Evolutionary conservation across 75 land plant species (phyloP), one percentile per base, ranked within the genome.

Genomic region (Sequoiadendron giganteum): DNA sequence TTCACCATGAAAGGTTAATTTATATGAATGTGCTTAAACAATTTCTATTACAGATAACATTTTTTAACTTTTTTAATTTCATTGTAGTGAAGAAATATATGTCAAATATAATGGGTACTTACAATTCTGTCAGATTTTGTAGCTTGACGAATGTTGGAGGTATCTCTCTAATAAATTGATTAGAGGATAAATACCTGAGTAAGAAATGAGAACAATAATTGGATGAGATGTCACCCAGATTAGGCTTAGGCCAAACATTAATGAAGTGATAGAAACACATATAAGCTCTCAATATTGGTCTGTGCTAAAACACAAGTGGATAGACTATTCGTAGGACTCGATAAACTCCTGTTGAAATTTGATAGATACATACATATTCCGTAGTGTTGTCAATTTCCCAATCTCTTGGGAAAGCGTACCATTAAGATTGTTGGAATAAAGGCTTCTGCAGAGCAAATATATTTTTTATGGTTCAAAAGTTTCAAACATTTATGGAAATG

Each of bases 131-230:
- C 38, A 36, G 38, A 36, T 36, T 36, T 0, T 36, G 0, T 36
- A 36, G 38, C 38, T 36, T 36, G 36, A 42, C 30, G 55, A 55
- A 38, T 47, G 90, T 77, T 56, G 56, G 47, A 21, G 88, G 80
- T 83, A 86, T 45, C 56, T 84, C 21, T 28, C 89, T 87, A 68
- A 88, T 85, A 70, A 88, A 83, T 77, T 85, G n/a, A 85, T 87
- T 84, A 19, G 68, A 15, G 75, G 70, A 81, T 72, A 88, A 45
- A 86, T 84, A 19, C 11, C 89, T 84, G 91, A 61, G 55, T 21
- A 76, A 42, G 3, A 58, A 47, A 36, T 58, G 32, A 83, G 32
- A 73, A 42, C 28, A 86, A 5, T 79, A 65, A 79, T 86, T 79
- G n/a, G 3, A 5, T 25, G 3, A 65, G 18, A 19, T 1, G 28